Evolutionary conservation across 768 basidiomycete species (phyloP), one percentile per base, ranked within the genome.

Genomic region (Aureoboletus auriporus): DNA sequence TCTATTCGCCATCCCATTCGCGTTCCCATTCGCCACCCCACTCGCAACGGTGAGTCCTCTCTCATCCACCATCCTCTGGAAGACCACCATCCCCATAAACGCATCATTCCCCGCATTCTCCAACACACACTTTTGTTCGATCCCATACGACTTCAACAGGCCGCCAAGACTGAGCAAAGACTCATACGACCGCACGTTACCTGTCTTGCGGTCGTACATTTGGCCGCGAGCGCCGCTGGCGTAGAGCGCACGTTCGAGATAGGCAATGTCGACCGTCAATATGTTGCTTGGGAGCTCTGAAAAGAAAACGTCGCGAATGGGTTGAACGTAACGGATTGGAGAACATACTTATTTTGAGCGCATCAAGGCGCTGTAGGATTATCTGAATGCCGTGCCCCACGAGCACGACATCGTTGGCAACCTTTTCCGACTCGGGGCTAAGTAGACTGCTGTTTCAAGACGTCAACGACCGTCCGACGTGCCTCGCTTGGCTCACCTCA

Each of bases 21-120:
- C 26, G 13, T 33, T 13, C 31, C 10, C 13, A 10, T 33, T 1
- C 3, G 27, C 17, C 30, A 47, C 26, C 12, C 16, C 75, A 11
- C 68, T 11, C 14, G 10, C 33, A 14, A 33, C 33, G 1, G 12
- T 10, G 20, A 23, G 20, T 14, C 33, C 66, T 17, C 66, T 64
- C 0, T 82, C 83, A 45, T 84, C 83, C 11, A 88, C 64, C 34
- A 92, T 74, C 57, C 79, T 71, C 58, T 92, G 89, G 28, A 91
- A 70, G 11, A 74, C 79, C 36, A 86, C 79, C 27, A 92, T 75
- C 43, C 71, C 69, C 72, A 86, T 71, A 58, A 86, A 80, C 4
- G 89, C 84, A 52, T 88, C 84, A 63, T 92, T 92, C 12, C 89
- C 89, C n/a, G 89, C 71, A 58, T 90, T 89, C 62, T 86, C 79